Percentiles rank a stretch among this genome's conserved stretches.
phyloP scores from a whole-genome alignment of 192 early-diverging fungal species.

The Coemansia umbellata region DNA sequence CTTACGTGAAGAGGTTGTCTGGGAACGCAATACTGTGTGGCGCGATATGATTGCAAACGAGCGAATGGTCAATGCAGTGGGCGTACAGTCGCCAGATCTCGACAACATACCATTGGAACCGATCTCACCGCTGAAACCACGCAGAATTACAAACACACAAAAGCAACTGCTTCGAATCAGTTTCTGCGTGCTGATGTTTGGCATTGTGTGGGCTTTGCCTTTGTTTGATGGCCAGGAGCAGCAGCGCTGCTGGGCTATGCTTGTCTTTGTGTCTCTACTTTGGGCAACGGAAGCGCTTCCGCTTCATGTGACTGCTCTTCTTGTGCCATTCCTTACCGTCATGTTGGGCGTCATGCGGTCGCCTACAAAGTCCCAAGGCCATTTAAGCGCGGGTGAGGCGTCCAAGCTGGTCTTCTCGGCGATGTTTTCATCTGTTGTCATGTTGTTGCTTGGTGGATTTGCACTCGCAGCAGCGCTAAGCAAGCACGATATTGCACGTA shows the following conservation, averaged over 20 bases:
- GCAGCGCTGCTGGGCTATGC: conserved; percentile 87
- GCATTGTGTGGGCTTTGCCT: conserved; percentile 52
- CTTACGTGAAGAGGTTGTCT: conserved; percentile 87
- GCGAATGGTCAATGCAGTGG: conserved; percentile 70
- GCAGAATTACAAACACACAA: conserved; percentile 48
- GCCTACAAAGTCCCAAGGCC: conserved; percentile 32
- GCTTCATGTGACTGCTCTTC: conserved; percentile 84
- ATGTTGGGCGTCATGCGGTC: conserved; percentile 79
- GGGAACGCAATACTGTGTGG: conserved; percentile 98
- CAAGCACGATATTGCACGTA: conserved; percentile 93
- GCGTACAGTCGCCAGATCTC: conserved; percentile 54
- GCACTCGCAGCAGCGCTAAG: conserved; percentile 89
- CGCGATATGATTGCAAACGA: conserved; percentile 93
- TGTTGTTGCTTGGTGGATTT: conserved; percentile 94
- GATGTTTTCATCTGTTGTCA: conserved; percentile 96
- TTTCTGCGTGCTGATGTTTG: conserved; percentile 60
- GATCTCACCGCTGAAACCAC: conserved; percentile 47
- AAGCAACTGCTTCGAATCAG: conserved; percentile 50
- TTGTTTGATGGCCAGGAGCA: conserved; percentile 73
- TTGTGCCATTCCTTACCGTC: conserved; percentile 85
- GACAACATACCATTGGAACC: conserved; percentile 14
- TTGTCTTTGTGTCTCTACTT: conserved; percentile 82
- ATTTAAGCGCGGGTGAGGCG: conserved; percentile 66
- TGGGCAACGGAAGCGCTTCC: conserved; percentile 96
- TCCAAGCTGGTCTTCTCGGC: conserved; percentile 83